Evolutionary conservation across 1,139 yeast species (phyloP).

Genomic region (Candida sanyaensis): DNA sequence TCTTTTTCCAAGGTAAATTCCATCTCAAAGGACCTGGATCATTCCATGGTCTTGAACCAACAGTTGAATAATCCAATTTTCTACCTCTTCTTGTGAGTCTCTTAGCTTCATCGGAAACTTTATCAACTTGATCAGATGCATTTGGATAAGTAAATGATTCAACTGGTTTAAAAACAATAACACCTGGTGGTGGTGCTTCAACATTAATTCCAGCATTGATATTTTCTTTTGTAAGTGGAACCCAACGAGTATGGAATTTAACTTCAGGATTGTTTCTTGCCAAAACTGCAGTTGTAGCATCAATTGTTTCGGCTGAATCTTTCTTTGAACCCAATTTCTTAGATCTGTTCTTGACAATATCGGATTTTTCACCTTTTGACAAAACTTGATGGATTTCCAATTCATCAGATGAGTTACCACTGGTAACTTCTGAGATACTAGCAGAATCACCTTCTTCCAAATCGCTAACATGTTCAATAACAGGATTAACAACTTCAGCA

Average conservation of each 20-base stretch:
- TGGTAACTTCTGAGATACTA: constrained; percentile 12
- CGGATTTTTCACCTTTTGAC: constrained; percentile 25
- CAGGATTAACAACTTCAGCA: constrained; percentile 68
- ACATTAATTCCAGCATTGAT: constrained; percentile 62
- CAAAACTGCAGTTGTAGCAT: constrained; percentile 19
- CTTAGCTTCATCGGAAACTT: constrained; percentile 68
- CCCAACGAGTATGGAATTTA: constrained; percentile 73
- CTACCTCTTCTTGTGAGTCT: constrained; percentile 62
- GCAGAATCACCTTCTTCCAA: constrained; percentile 7
- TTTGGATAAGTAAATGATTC: constrained; percentile 85
- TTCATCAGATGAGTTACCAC: constrained; percentile 23
- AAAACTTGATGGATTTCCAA: constrained; percentile 48
- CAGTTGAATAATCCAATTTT: constrained; percentile 39
- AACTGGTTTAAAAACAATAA: constrained; percentile 78
- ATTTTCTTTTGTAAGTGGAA: constrained; percentile 62
- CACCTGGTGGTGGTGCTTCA: constrained; percentile 87
- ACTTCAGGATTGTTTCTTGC: constrained; percentile 29
- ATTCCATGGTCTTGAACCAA: constrained; percentile 88
- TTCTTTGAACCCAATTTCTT: constrained; percentile 16
- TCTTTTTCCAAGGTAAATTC: constrained; percentile 35
- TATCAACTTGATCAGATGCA: constrained; percentile 71
- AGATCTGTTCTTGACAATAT: constrained; percentile 20
- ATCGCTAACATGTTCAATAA: constrained; percentile 25
- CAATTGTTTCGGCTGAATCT: constrained; percentile 19
- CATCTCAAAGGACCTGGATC: constrained; percentile 72